A percentile compares a stretch with the other conserved stretches of the same genome.
These are phyloP conservation scores for Croton laevigatus DNA, from an alignment of 441 rosid genomes.

Conservation along the genomic window DNA sequence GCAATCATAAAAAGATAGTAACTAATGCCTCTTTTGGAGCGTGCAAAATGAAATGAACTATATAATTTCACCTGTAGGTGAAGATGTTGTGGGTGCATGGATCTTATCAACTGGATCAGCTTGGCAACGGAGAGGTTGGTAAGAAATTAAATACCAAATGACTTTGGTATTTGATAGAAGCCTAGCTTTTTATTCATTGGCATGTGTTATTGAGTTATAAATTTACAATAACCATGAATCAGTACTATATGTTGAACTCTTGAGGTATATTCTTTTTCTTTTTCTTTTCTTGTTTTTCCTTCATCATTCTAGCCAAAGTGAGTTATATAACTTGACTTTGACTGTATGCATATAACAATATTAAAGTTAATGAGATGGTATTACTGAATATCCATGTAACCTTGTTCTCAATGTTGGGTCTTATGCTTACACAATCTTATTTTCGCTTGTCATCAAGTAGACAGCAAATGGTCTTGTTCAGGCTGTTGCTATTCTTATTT, in stretches of 20 bases:
- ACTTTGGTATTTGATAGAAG: background rate
- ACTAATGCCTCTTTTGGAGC: slow-evolving; percentile 14
- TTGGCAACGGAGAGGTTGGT: slow-evolving; percentile 81
- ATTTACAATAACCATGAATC: background rate
- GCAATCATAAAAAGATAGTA: slow-evolving; percentile 3
- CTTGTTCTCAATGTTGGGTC: background rate
- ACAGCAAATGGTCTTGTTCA: slow-evolving; percentile 93
- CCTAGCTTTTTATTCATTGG: background rate
- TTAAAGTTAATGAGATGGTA: background rate
- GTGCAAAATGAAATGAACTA: background rate
- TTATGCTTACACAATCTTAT: slow-evolving; percentile 20
- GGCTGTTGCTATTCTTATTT: slow-evolving; percentile 86
- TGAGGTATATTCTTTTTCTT: too few relatives aligned
- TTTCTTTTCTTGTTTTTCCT: too few relatives aligned
- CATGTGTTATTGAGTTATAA: background rate
- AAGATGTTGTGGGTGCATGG: slow-evolving; percentile 81
- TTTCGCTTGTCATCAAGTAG: slow-evolving; percentile 40
- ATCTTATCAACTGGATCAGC: slow-evolving; percentile 89
- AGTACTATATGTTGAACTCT: background rate
- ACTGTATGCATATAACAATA: slow-evolving; percentile 1
- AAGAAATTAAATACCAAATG: slow-evolving; percentile 19
- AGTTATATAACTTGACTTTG: too few relatives aligned
- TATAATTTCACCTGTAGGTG: slow-evolving; percentile 47
- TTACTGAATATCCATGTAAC: background rate
- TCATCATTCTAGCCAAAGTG: too few relatives aligned